Evolutionary conservation across 176 grass and related monocot genomes (phyloP), one percentile per base, ranked within the genome.

Genomic region (Oryza brachyantha): DNA sequence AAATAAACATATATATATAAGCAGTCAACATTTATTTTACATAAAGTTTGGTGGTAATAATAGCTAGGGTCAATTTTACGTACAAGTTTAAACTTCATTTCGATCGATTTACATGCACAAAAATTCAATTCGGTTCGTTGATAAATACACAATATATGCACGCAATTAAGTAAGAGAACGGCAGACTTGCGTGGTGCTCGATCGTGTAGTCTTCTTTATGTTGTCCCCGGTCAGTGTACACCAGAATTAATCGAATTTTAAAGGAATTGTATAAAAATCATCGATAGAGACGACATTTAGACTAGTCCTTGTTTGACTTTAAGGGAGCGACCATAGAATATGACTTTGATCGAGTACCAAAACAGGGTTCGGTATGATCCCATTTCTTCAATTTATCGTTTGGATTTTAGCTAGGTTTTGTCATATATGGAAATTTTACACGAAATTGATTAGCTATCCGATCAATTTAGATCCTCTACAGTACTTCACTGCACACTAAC

Each of bases 291-390:
- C 64, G 37, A n/a, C n/a, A n/a, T n/a, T 66, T 25, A 25, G 19
- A 61, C 67, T 81, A 62, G 64, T 80, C 12, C 32, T 72, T 25
- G 54, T 72, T 45, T 61, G 54, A 72, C 67, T 69, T 59, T 71
- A 17, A 70, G 38, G n/a, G 1, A 7, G 16, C 3, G 43, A 46
- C 13, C 14, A 17, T 42, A 48, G 45, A 6, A 48, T 48, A 19
- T 48, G 21, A 22, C 7, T 9, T 22, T 5, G 5, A 48, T 55
- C 37, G 54, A 21, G 12, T 57, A 26, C 29, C 27, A 43, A 42
- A 60, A 8, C 34, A 42, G 25, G 34, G 24, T 69, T 54, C 59
- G 22, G 13, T 41, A 0, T 14, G 6, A 1, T 70, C 38, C 11
- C 12, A 39, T 13, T 69, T 67, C 19, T n/a, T 32, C 17, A 50